These are phyloP conservation scores for Podila clonocystis DNA, from an alignment of 192 early-diverging fungal species.

Conservation along the genomic window DNA sequence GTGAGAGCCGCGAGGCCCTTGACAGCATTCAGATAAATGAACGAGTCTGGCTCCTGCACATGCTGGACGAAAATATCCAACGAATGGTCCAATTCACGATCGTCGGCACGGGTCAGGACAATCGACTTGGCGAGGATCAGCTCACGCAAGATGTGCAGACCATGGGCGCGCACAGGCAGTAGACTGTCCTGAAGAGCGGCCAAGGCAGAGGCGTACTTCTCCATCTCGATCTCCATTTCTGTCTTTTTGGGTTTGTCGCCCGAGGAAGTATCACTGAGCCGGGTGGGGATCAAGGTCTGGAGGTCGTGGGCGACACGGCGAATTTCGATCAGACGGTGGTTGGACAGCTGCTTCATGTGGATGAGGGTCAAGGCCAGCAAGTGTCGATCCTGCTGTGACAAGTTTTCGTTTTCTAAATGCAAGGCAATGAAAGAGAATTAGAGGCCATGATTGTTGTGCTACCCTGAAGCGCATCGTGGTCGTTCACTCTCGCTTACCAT, in stretches of 20 bases:
- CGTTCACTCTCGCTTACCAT: constrained; percentile 54
- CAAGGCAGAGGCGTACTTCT: constrained; percentile 79
- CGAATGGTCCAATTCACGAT: constrained; percentile 65
- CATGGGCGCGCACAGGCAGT: constrained; percentile 89
- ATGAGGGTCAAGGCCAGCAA: constrained; percentile 44
- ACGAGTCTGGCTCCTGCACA: constrained; percentile 85
- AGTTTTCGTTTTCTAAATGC: constrained; percentile 55
- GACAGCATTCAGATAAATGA: constrained; percentile 93
- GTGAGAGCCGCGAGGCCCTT: constrained; percentile 85
- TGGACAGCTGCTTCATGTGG: constrained; percentile 49
- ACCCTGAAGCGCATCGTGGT: background rate
- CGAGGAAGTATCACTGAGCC: constrained; percentile 15
- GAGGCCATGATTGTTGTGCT: background rate
- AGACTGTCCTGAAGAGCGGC: constrained; percentile 80
- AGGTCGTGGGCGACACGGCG: constrained; percentile 59
- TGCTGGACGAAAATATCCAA: constrained; percentile 84
- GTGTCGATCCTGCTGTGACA: constrained; percentile 55
- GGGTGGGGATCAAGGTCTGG: constrained; percentile 54
- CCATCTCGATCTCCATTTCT: constrained; percentile 53
- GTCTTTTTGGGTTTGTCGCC: constrained; percentile 13
- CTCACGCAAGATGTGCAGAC: constrained; percentile 82
- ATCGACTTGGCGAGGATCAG: constrained; percentile 81
- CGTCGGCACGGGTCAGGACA: constrained; percentile 43
- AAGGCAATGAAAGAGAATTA: background rate
- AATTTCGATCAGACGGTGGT: constrained; percentile 53